Conservation (phyloP, 352 stramenopile genomes). For the Pythium dissotocum region DNA sequence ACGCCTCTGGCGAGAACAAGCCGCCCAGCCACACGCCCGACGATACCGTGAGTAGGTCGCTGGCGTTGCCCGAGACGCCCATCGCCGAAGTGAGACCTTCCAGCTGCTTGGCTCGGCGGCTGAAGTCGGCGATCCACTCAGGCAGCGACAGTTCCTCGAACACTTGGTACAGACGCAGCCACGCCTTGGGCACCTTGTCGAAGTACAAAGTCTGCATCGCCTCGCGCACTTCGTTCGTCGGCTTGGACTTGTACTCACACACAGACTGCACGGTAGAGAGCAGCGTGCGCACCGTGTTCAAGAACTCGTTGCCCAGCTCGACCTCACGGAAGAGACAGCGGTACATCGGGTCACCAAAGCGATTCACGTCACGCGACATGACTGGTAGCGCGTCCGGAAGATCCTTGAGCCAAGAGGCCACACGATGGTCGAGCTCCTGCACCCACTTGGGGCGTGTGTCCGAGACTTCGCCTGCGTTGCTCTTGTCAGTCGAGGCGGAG, state of each 20-base stretch:
- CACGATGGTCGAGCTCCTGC: conserved; percentile 71
- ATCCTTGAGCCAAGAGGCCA: conserved; percentile 58
- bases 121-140: conserved; percentile 88
- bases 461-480: conserved; percentile 27
- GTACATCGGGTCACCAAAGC: conserved; percentile 89
- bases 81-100: conserved; percentile 28
- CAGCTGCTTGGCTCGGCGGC: conserved; percentile 70
- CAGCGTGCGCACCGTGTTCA: conserved; percentile 66
- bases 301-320: conserved; percentile 63
- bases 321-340: conserved; percentile 91
- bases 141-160: conserved; percentile 58
- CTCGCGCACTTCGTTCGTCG: conserved; percentile 85
- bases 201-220: conserved; percentile 77
- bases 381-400: conserved; percentile 52
- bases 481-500: conserved; percentile 28
- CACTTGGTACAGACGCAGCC: conserved; percentile 59
- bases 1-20: conserved; percentile 92
- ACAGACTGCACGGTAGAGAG: conserved; percentile 73
- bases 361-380: conserved; percentile 46
- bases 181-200: conserved; percentile 66
- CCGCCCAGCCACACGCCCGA: conserved; percentile 89
- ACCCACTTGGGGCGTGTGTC: conserved; percentile 81
- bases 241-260: conserved; percentile 82
- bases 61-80: conserved; percentile 38
- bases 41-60: conserved; percentile 37